These are phyloP conservation scores for Theileria sp. DNA, from an alignment of 169 alveolate species.

Conservation along the genomic window DNA sequence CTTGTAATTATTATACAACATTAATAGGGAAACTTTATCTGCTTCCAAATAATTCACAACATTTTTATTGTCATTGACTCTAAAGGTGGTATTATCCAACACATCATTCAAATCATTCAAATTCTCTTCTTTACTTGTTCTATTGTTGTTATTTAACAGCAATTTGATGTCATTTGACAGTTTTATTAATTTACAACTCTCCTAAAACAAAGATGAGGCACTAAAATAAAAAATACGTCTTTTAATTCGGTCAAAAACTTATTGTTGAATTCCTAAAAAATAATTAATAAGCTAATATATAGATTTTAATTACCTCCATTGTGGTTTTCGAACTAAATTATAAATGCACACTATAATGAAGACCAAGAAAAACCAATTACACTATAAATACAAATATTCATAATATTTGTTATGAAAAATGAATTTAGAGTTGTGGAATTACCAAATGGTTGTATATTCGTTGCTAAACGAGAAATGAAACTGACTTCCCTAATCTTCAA, in stretches of 20 bases:
- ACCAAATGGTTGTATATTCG: conserved; percentile 41
- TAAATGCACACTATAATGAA: neutral
- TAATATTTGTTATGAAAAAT: conserved; percentile 7
- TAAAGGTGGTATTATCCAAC: neutral
- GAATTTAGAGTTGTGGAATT: conserved; percentile 20
- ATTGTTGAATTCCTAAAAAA: neutral
- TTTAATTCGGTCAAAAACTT: neutral
- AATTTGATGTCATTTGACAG: conserved; percentile 2
- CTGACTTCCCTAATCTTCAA: neutral
- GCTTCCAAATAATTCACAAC: neutral
- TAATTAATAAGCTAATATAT: neutral
- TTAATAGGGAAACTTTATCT: neutral
- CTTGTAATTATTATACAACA: conserved; percentile 54
- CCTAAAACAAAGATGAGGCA: neutral
- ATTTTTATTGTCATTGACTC: neutral
- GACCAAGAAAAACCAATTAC: neutral
- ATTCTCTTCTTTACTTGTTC: neutral
- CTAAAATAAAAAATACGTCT: neutral
- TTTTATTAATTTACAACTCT: neutral
- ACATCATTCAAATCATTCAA: neutral
- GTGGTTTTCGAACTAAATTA: neutral
- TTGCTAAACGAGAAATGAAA: conserved; percentile 4
- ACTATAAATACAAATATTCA: neutral
- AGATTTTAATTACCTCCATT: neutral
- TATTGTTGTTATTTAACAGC: neutral